Conservation (phyloP, 345 rosid species). For the Combretum micranthum region DNA sequence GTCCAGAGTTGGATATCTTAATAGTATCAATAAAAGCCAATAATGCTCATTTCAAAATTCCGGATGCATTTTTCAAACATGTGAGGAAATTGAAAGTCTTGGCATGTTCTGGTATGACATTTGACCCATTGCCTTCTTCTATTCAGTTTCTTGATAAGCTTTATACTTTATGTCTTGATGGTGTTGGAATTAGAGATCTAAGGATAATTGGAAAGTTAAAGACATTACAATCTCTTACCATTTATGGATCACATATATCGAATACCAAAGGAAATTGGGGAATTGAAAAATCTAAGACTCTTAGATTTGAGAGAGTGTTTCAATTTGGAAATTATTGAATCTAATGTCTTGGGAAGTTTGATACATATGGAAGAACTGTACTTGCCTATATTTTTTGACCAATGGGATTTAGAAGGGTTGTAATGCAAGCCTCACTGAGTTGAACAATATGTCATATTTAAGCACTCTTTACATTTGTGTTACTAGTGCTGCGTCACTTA, state of each 20-base stretch:
- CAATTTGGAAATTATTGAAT: conserved; percentile 7
- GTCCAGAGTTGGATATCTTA: conserved; percentile 11
- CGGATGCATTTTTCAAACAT: conserved; percentile 6
- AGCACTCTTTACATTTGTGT: conserved; percentile 6
- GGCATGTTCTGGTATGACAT: background rate
- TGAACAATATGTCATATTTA: conserved; percentile 9
- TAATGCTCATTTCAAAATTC: background rate
- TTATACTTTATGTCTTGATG: too few species aligned
- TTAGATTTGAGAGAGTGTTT: conserved; percentile 10
- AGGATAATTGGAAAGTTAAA: conserved; percentile 10
- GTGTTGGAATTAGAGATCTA: too few species aligned
- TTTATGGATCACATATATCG: conserved; percentile 3
- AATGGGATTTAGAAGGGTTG: conserved; percentile 8
- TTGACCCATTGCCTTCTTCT: too few species aligned
- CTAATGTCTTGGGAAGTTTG: conserved; percentile 10
- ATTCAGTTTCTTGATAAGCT: too few species aligned
- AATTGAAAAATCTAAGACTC: conserved; percentile 13
- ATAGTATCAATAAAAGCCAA: rapidly evolving
- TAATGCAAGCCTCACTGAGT: conserved; percentile 18
- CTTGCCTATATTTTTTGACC: conserved; percentile 6
- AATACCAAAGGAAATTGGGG: too few species aligned
- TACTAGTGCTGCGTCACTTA: background rate
- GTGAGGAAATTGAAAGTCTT: conserved; percentile 16
- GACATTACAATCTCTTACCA: conserved; percentile 13
- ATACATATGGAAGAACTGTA: conserved; percentile 22